These are phyloP conservation scores for Entomophthora muscae DNA, from an alignment of 371 early-diverging fungal genomes.

Conservation along the genomic window DNA sequence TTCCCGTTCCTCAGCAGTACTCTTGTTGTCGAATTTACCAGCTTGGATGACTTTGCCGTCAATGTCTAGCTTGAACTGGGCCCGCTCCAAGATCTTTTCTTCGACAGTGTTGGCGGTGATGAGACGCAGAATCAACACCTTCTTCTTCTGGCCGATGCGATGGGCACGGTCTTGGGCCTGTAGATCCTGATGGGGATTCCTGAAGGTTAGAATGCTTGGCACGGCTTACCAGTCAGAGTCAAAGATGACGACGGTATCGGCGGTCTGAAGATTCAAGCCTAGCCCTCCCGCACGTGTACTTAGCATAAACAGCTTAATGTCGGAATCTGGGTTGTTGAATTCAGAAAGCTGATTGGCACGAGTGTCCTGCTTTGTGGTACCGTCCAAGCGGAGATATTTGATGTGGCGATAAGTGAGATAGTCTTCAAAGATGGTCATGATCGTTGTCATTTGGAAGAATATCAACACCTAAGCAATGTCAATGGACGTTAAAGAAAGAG, in stretches of 20 bases:
- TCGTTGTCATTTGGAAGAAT: slow-evolving; percentile 99
- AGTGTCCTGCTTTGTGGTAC: slow-evolving; percentile 82
- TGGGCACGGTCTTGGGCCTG: slow-evolving; percentile 99
- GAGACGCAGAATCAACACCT: slow-evolving; percentile 96
- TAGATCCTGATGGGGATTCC: slow-evolving; percentile 97
- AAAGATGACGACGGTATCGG: slow-evolving; percentile 98
- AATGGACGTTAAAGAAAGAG: not conserved
- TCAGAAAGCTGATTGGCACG: slow-evolving; percentile 63
- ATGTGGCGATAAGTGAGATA: slow-evolving; percentile 64
- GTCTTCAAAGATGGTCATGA: slow-evolving; percentile 96
- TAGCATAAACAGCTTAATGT: slow-evolving; percentile 84
- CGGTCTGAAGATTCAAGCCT: slow-evolving; percentile 97
- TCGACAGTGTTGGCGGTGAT: slow-evolving; percentile 92
- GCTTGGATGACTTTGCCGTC: slow-evolving; percentile 98
- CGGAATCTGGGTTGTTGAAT: slow-evolving; percentile 73
- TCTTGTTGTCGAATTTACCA: slow-evolving; percentile 95
- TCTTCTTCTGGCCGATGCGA: slow-evolving; percentile 99
- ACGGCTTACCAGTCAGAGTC: slow-evolving; percentile 89
- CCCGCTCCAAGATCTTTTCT: slow-evolving; percentile 88
- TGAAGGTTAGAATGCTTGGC: slow-evolving; percentile 6
- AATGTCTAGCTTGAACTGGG: slow-evolving; percentile 91
- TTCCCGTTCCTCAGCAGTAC: slow-evolving; percentile 84
- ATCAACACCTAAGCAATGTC: slow-evolving; percentile 46
- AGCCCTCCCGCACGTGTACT: slow-evolving; percentile 99
- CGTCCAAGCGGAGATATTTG: slow-evolving; percentile 87